These are phyloP conservation scores for Astragalus glycyphyllos DNA, from an alignment of 306 rosid species.

Conservation along the genomic window DNA sequence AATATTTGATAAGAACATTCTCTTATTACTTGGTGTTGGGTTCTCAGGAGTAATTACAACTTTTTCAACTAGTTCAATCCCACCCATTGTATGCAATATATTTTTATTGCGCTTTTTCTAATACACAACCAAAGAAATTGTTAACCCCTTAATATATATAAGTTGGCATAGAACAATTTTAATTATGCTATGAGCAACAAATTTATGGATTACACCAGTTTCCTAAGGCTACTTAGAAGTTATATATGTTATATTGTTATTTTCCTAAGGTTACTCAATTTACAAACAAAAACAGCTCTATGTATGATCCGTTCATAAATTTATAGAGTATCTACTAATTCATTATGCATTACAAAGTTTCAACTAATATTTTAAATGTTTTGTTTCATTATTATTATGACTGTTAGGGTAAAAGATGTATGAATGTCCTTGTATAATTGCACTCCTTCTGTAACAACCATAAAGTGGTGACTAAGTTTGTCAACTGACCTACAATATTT, in stretches of 20 bases:
- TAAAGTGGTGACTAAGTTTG: neutral
- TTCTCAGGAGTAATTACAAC: slow-evolving; percentile 47
- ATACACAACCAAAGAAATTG: neutral
- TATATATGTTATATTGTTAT: slow-evolving; percentile 21
- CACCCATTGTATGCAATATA: slow-evolving; percentile 39
- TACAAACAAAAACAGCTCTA: neutral
- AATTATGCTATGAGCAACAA: neutral
- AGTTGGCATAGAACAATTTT: neutral
- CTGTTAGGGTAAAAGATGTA: neutral
- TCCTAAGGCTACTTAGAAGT: neutral
- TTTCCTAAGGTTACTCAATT: neutral
- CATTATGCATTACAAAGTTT: neutral
- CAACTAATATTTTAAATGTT: neutral
- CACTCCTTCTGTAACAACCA: neutral
- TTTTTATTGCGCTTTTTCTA: neutral
- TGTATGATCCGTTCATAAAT: neutral
- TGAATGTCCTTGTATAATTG: slow-evolving; percentile 1
- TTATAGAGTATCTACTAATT: neutral
- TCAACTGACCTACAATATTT: neutral
- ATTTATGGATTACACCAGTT: slow-evolving; percentile 25
- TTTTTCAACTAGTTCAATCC: slow-evolving; percentile 54
- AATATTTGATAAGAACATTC: slow-evolving; percentile 63
- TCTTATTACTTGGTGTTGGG: slow-evolving; percentile 37
- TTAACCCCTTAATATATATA: neutral
- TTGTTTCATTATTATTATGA: no score